phyloP scores from a whole-genome alignment of 768 basidiomycete genomes.

The Cystobasidiopsis lactophilus region DNA sequence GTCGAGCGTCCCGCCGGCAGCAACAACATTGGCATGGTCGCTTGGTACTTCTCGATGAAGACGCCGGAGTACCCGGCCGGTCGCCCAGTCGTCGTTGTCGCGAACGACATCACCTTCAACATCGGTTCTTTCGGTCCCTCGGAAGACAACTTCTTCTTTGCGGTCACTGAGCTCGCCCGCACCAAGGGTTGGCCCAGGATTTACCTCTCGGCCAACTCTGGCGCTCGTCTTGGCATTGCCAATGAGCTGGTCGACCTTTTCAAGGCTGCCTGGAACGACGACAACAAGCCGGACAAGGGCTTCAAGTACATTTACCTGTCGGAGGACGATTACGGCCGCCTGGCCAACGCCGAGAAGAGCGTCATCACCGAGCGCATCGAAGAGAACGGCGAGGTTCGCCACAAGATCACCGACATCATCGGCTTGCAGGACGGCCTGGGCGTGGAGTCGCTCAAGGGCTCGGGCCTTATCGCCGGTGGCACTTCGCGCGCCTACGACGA shows the following conservation, averaged over 20 bases:
- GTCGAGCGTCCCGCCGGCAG: constrained; percentile 81
- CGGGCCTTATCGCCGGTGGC: constrained; percentile 94
- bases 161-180: constrained; percentile 82
- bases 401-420: constrained; percentile 90
- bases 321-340: constrained; percentile 65
- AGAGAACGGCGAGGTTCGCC: constrained; percentile 61
- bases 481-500: constrained; percentile 97
- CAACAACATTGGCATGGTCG: constrained; percentile 93
- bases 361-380: constrained; percentile 67
- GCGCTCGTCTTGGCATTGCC: constrained; percentile 84
- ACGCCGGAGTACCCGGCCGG: constrained; percentile 85
- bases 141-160: constrained; percentile 92
- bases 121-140: constrained; percentile 92
- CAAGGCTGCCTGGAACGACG: constrained; percentile 75
- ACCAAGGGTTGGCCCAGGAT: constrained; percentile 71
- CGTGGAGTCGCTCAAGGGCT: constrained; percentile 85
- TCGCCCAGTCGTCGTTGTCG: constrained; percentile 65
- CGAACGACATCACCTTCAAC: constrained; percentile 97
- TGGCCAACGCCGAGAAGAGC: constrained; percentile 58
- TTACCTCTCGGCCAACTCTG: constrained; percentile 96
- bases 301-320: constrained; percentile 90
- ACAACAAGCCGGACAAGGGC: constrained; percentile 69
- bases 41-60: constrained; percentile 75
- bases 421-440: constrained; percentile 94
- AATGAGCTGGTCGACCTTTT: constrained; percentile 77